Evolutionary conservation across 768 basidiomycete species (phyloP), one percentile per base, ranked within the genome.

Genomic region (Lactarius evosmus): DNA sequence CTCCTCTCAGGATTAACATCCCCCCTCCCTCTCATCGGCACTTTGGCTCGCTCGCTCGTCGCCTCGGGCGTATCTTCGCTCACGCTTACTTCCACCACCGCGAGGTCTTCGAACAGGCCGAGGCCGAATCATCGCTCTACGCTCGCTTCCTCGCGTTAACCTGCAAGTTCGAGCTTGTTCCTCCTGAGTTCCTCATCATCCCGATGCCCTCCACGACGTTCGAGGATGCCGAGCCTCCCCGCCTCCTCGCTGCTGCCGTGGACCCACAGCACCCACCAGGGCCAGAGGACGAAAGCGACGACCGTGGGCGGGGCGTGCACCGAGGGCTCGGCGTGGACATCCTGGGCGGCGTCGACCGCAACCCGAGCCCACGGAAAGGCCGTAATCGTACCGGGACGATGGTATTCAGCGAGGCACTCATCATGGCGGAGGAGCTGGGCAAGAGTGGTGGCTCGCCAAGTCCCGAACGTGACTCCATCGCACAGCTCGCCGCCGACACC

Each of bases 1-100:
- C 70, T n/a, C 34, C 36, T 30, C 56, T 2, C 70, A 95, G 94
- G 29, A 80, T 98, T 2, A 86, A 86, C 60, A 92, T 98, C 58
- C 91, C 91, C 2, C 77, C 78, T 49, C 82, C 88, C 2, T 96
- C 93, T 0, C 82, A 87, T 66, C 83, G 90, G n/a, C 93, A 94
- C 74, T 97, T 95, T 74, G 82, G 88, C 55, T 93, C 91, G 17
- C 86, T 96, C 27, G 92, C 93, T 22, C 85, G 96, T 0, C 86
- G 96, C 16, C 85, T 98, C 1, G 94, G 94, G 1, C 86, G 96
- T 40, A 95, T 98, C 66, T 98, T 99, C 72, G 92, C 93, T 0
- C 96, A 99, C 74, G 94, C 95, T 2, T 98, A 94, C 79, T 95
- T 89, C 77, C 93, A 94, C 73, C 94, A 96, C 74, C 88, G 92